phyloP scores from a whole-genome alignment of 192 early-diverging fungal genomes.

The Hyaloraphidium curvatum region DNA sequence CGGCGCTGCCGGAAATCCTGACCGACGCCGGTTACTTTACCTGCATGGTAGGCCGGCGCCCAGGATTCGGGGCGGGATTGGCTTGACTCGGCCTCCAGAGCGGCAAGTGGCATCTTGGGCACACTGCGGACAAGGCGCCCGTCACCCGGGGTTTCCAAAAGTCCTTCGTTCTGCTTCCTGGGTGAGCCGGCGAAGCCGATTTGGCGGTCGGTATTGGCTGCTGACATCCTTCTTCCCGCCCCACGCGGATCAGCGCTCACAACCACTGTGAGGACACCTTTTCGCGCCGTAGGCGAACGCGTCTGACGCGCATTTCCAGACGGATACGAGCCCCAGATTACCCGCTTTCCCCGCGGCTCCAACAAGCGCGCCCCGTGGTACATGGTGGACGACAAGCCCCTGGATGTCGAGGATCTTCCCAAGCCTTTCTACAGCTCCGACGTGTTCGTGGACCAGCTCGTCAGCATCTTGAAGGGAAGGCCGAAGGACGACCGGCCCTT shows the following conservation, averaged over 20 bases:
- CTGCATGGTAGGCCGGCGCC: not conserved
- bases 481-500: not conserved
- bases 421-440: not conserved
- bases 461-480: not conserved
- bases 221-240: too few relatives aligned
- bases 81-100: too few relatives aligned
- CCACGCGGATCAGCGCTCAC: too few relatives aligned
- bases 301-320: not conserved
- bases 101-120: constrained; percentile 3
- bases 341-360: not conserved
- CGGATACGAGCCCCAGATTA: not conserved
- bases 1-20: not conserved
- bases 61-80: too few relatives aligned
- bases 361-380: too few relatives aligned
- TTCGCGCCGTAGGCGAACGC: too few relatives aligned
- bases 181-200: too few relatives aligned
- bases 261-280: too few relatives aligned
- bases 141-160: not conserved
- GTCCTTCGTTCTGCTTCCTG: not conserved
- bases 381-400: not conserved
- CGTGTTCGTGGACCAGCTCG: not conserved
- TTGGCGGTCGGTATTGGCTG: too few relatives aligned
- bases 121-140: not conserved
- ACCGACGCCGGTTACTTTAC: not conserved
- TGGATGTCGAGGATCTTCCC: not conserved